These are phyloP conservation scores for Arxiozyma slooffiae DNA, from an alignment of 1,139 yeast species.

Conservation along the genomic window DNA sequence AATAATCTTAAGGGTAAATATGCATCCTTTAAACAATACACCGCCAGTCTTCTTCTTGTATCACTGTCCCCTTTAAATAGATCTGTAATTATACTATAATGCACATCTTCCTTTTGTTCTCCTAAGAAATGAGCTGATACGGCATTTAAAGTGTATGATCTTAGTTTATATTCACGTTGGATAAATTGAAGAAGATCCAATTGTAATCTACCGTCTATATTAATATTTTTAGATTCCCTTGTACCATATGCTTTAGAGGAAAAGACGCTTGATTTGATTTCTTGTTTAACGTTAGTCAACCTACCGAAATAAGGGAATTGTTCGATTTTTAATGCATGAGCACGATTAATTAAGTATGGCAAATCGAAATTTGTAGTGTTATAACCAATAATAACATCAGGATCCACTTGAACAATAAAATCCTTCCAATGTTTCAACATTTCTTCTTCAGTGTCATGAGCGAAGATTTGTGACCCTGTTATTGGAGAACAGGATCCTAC, in stretches of 20 bases:
- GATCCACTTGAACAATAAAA: constrained; percentile 74
- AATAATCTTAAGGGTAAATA: constrained; percentile 77
- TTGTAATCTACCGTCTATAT: constrained; percentile 94
- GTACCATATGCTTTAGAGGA: constrained; percentile 96
- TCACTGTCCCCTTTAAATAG: constrained; percentile 87
- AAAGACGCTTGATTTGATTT: constrained; percentile 69
- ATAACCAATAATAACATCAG: constrained; percentile 95
- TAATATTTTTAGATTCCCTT: constrained; percentile 81
- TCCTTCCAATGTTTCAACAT: constrained; percentile 82
- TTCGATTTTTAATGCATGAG: constrained; percentile 55
- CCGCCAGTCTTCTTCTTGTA: constrained; percentile 90
- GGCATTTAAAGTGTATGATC: constrained; percentile 90
- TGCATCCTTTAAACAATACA: constrained; percentile 94
- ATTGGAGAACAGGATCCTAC: constrained; percentile 86
- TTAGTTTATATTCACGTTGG: constrained; percentile 86
- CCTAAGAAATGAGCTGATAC: constrained; percentile 90
- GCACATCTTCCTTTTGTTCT: constrained; percentile 97
- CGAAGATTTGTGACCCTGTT: constrained; percentile 84
- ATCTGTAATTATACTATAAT: constrained; percentile 90
- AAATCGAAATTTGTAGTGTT: constrained; percentile 91
- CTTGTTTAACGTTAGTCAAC: constrained; percentile 56
- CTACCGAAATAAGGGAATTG: constrained; percentile 86
- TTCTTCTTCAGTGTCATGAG: constrained; percentile 64
- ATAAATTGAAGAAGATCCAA: constrained; percentile 85
- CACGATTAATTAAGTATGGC: constrained; percentile 85